Evolutionary conservation across 768 basidiomycete species (phyloP), one percentile per base, ranked within the genome.

Genomic region (Pilatotrama ljubarskyi): DNA sequence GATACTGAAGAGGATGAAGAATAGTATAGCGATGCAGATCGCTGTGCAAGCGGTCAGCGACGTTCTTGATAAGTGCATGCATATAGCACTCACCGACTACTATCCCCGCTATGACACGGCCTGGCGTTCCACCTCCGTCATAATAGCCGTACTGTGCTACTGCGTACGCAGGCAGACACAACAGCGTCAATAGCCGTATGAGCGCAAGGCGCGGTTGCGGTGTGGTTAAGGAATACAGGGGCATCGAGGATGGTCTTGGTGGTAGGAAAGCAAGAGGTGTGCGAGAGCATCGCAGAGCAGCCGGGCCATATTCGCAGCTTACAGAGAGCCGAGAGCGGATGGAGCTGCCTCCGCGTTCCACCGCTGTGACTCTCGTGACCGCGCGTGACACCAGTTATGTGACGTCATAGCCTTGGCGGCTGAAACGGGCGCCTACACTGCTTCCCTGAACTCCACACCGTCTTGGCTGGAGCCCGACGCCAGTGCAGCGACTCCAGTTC

Each of bases 41-140:
- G 52, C 59, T 60, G 8, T 3, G 13, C 20, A 35, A 18, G 3
- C 7, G 8, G 41, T 54, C 46, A 55, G 48, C 6, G 15, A 36
- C 3, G 14, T 14, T 0, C 5, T 2, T n/a, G 9, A 10, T n/a
- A n/a, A n/a, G n/a, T n/a, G n/a, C 29, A 13, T 3, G 15, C 0
- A 2, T 1, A n/a, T 5, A 15, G 9, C 24, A 40, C 61, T 35
- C 51, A 58, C 61, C 61, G 29, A 62, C 55, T 11, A 62, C 51
- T 35, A 62, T 54, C 3, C 61, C 61, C 4, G 61, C 61, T 26
- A 62, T 42, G 2, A 57, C 61, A 17, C 61, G 29, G 3, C 55
- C 51, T 17, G 55, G 54, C 3, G 55, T 58, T 25, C 50, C 54
- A 14, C 49, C 44, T 18, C 49, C 41, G 41, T 53, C 25, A 20